Conservation (phyloP, 176 grass and related monocot genomes). For the Paspalum notatum region DNA sequence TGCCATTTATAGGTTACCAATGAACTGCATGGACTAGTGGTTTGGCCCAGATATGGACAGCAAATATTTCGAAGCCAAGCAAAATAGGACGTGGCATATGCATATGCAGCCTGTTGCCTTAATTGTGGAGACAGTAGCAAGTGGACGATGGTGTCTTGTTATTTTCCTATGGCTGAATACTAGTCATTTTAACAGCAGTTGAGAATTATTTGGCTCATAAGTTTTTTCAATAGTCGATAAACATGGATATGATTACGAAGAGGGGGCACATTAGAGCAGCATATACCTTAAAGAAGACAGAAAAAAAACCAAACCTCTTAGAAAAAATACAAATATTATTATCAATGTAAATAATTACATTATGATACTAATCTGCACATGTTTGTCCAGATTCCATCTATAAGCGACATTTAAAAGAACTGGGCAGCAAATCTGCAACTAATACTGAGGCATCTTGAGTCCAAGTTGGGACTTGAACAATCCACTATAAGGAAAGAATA, state of each 20-base stretch:
- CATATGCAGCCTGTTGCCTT: background rate
- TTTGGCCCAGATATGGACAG: background rate
- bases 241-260: background rate
- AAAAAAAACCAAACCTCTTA: background rate
- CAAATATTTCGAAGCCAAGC: too few species aligned
- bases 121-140: background rate
- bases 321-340: conserved; percentile 40
- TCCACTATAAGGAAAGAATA: conserved; percentile 37
- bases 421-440: conserved; percentile 52
- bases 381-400: conserved; percentile 49
- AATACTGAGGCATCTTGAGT: conserved; percentile 34
- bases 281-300: background rate
- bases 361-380: conserved; percentile 56
- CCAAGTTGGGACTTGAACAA: conserved; percentile 24
- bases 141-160: background rate
- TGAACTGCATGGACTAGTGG: background rate
- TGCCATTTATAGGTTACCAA: conserved; percentile 26
- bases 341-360: conserved; percentile 57
- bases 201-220: background rate
- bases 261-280: conserved; percentile 10
- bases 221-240: background rate
- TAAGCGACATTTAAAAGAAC: conserved; percentile 50
- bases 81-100: too few species aligned
- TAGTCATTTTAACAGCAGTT: background rate
- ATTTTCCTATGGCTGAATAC: conserved; percentile 13